phyloP scores from a whole-genome alignment of 768 basidiomycete genomes.

The Heimioporus sp. region DNA sequence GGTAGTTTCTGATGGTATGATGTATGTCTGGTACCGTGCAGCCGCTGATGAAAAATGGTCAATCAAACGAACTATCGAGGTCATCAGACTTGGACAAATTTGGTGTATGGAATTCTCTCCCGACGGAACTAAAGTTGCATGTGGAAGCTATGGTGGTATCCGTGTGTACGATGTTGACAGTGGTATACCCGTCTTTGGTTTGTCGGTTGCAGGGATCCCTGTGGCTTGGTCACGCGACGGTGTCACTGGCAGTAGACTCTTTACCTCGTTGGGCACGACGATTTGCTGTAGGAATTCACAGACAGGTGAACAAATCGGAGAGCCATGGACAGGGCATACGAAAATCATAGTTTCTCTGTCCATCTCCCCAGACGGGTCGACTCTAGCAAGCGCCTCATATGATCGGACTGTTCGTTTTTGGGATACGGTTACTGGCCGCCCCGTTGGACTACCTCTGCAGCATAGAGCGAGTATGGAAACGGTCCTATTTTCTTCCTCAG shows the following conservation, averaged over 20 bases:
- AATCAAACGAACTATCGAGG: not conserved
- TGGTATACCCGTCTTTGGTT: not conserved
- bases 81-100: not conserved
- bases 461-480: not conserved
- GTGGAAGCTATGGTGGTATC: not conserved
- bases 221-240: not conserved
- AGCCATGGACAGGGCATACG: not conserved
- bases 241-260: not conserved
- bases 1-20: not conserved
- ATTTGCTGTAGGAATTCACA: not conserved
- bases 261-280: not conserved
- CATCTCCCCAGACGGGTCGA: not conserved
- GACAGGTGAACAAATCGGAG: constrained; percentile 2
- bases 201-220: not conserved
- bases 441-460: not conserved
- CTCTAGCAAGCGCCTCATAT: not conserved
- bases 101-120: constrained; percentile 3
- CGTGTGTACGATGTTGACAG: not conserved
- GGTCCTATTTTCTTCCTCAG: constrained; percentile 6
- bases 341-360: no score
- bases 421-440: not conserved
- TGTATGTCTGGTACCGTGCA: not conserved
- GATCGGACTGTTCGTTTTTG: not conserved
- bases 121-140: not conserved
- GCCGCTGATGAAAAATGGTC: not conserved